Percentiles rank a stretch among this genome's conserved stretches.
phyloP scores from a whole-genome alignment of 768 basidiomycete genomes.

The Nidularia pulvinata region DNA sequence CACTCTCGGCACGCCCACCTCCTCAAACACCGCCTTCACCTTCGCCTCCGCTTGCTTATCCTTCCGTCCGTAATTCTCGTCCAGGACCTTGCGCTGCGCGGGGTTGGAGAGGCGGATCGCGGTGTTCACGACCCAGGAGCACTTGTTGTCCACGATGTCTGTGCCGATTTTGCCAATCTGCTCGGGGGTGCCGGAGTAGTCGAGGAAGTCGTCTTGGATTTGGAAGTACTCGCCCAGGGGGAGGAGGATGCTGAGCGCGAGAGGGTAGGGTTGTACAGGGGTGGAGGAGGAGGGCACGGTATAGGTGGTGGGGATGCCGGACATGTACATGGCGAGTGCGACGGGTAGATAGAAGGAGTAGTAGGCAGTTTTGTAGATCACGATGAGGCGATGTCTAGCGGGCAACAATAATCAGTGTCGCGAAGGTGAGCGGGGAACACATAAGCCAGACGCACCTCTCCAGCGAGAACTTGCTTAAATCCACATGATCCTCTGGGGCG shows the following conservation, averaged over 20 bases:
- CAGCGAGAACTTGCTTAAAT: conserved; percentile 86
- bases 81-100: conserved; percentile 58
- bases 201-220: conserved; percentile 96
- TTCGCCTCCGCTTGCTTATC: conserved; percentile 48
- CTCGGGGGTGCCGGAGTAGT: conserved; percentile 89
- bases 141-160: conserved; percentile 99
- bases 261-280: conserved; percentile 60
- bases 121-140: conserved; percentile 93
- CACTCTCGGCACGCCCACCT: conserved; percentile 58
- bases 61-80: conserved; percentile 50
- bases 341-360: conserved; percentile 99
- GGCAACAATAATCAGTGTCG: not conserved
- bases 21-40: conserved; percentile 66
- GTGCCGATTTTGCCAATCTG: conserved; percentile 97
- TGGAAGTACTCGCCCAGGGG: conserved; percentile 99
- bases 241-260: conserved; percentile 80
- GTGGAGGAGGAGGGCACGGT: conserved; percentile 17
- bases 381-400: conserved; percentile 84
- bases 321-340: conserved; percentile 88
- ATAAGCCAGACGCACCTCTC: conserved; percentile 52
- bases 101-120: conserved; percentile 63
- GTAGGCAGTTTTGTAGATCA: conserved; percentile 96
- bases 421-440: not conserved
- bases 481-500: conserved; percentile 88
- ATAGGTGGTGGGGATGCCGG: conserved; percentile 56